These are phyloP conservation scores for Ceratocystis lukuohia DNA, from an alignment of 2,329 filamentous ascomycete genomes.

Conservation along the genomic window DNA sequence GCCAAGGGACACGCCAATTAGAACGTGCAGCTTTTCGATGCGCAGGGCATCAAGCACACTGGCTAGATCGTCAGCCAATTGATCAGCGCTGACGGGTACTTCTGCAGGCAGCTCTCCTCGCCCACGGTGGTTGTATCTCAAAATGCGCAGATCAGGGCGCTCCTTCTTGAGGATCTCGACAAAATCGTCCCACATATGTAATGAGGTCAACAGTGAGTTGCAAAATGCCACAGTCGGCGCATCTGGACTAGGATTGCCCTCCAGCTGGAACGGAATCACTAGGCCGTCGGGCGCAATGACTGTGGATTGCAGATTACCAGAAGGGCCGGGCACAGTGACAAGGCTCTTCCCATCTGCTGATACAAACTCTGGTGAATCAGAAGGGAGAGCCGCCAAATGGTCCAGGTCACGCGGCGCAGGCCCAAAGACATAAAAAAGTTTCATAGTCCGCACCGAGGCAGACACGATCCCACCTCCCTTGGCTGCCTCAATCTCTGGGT, in stretches of 20 bases:
- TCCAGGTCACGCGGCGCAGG: slow-evolving; percentile 56
- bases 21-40: slow-evolving; percentile 48
- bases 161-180: slow-evolving; percentile 45
- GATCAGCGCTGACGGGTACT: slow-evolving; percentile 44
- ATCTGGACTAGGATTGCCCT: slow-evolving; percentile 52
- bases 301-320: slow-evolving; percentile 54
- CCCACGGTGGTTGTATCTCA: slow-evolving; percentile 68
- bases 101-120: slow-evolving; percentile 39
- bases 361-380: slow-evolving; percentile 35
- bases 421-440: slow-evolving; percentile 69
- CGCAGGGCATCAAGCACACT: slow-evolving; percentile 55
- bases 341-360: slow-evolving; percentile 34
- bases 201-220: slow-evolving; percentile 68
- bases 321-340: slow-evolving; percentile 27
- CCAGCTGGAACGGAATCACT: slow-evolving; percentile 57
- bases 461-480: slow-evolving; percentile 48
- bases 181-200: slow-evolving; percentile 70
- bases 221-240: slow-evolving; percentile 62
- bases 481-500: slow-evolving; percentile 37
- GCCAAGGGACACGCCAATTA: slow-evolving; percentile 70
- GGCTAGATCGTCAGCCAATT: slow-evolving; percentile 54
- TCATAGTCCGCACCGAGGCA: slow-evolving; percentile 48
- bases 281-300: slow-evolving; percentile 49
- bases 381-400: slow-evolving; percentile 38
- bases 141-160: slow-evolving; percentile 53